A percentile compares a stretch with the other conserved stretches of the same genome.
phyloP scores from a whole-genome alignment of 2,329 filamentous ascomycete genomes.

The Stromatinia cepivora region DNA sequence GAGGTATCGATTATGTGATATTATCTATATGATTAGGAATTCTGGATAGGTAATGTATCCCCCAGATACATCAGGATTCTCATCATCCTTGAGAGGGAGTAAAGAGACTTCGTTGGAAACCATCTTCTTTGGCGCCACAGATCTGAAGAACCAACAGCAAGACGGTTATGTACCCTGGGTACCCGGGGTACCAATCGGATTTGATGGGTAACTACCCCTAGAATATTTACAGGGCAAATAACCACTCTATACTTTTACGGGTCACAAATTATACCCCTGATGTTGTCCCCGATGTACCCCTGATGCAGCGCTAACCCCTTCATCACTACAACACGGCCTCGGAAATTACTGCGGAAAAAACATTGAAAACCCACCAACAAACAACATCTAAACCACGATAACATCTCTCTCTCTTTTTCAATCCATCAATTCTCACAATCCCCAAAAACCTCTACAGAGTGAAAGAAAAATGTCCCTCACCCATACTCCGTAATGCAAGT shows the following conservation, averaged over 20 bases:
- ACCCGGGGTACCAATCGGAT: no score
- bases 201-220: no score
- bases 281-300: neutral
- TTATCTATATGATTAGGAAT: no score
- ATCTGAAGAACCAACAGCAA: conserved; percentile 7
- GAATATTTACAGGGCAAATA: no score
- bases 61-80: conserved; percentile 83
- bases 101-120: conserved; percentile 76
- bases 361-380: neutral
- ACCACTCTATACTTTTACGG: no score
- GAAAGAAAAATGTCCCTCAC: neutral
- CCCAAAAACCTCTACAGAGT: neutral
- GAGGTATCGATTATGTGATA: no score
- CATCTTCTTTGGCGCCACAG: conserved; percentile 61
- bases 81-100: conserved; percentile 87
- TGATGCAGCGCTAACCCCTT: neutral
- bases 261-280: neutral
- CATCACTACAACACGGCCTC: neutral
- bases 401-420: neutral
- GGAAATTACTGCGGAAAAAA: neutral
- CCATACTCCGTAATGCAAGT: neutral
- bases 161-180: no score
- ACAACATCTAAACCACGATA: neutral
- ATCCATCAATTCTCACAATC: neutral
- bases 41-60: conserved; percentile 63